A percentile compares a stretch with the other conserved stretches of the same genome.
Evolutionary conservation across 345 rosid species (phyloP).

Genomic region (Citrus medica): DNA sequence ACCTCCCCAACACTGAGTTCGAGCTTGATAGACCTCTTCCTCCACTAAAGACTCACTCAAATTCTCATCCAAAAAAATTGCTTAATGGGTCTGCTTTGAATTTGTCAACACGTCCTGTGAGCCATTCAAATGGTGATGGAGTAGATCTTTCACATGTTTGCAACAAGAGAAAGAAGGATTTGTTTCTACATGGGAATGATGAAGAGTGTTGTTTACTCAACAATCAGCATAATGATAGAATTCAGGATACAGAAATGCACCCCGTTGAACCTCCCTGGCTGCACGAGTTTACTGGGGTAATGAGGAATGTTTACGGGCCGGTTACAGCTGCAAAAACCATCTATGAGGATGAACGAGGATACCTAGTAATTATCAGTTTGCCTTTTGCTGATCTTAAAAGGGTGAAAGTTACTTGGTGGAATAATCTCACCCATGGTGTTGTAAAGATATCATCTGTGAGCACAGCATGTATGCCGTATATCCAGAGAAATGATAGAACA

Average conservation of each 20-base stretch:
- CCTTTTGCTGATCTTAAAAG: slow-evolving; percentile 58
- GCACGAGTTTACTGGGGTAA: slow-evolving; percentile 51
- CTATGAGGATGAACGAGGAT: slow-evolving; percentile 52
- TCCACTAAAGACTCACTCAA: slow-evolving; percentile 20
- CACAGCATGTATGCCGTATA: slow-evolving; percentile 49
- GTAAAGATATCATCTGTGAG: slow-evolving; percentile 55
- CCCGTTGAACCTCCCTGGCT: slow-evolving; percentile 43
- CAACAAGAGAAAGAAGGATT: slow-evolving; percentile 48
- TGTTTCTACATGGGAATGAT: slow-evolving; percentile 25
- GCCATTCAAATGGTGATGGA: slow-evolving; percentile 30
- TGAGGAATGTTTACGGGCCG: slow-evolving; percentile 56
- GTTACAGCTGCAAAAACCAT: slow-evolving; percentile 60
- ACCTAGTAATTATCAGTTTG: slow-evolving; percentile 45
- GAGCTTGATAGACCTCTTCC: slow-evolving; percentile 48
- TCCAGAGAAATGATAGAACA: slow-evolving; percentile 51
- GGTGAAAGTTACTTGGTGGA: slow-evolving; percentile 62
- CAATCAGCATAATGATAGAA: slow-evolving; percentile 26
- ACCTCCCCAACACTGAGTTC: slow-evolving; percentile 46
- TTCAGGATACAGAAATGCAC: slow-evolving; percentile 32
- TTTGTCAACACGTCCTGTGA: slow-evolving; percentile 36
- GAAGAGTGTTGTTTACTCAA: slow-evolving; percentile 36
- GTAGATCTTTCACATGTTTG: slow-evolving; percentile 35
- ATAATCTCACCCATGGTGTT: slow-evolving; percentile 44
- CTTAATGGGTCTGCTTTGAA: slow-evolving; percentile 47
- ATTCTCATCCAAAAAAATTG: slow-evolving; percentile 28